Conservation (phyloP, 2,329 filamentous ascomycete species). For the Colletotrichum chlorophyti region DNA sequence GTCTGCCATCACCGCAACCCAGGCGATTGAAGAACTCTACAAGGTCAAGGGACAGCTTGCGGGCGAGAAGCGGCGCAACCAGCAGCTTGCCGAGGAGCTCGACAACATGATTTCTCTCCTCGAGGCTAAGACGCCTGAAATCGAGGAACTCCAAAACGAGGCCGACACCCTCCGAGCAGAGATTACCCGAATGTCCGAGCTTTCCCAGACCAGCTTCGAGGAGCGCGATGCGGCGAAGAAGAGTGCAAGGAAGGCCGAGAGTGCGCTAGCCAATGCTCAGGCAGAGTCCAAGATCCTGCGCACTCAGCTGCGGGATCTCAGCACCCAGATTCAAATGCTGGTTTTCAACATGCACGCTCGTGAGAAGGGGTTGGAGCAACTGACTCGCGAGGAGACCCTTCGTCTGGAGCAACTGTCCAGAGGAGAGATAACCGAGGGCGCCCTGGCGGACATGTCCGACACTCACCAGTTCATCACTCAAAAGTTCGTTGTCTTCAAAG, state of each 20-base stretch:
- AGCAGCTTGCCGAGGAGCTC: conserved; percentile 77
- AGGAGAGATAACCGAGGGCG: conserved; percentile 75
- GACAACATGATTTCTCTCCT: conserved; percentile 87
- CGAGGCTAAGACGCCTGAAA: conserved; percentile 85
- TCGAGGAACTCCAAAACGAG: conserved; percentile 84
- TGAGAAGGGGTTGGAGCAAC: conserved; percentile 77
- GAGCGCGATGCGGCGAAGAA: conserved; percentile 82
- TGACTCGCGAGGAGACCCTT: conserved; percentile 74
- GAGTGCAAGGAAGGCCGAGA: conserved; percentile 79
- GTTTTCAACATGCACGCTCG: conserved; percentile 85
- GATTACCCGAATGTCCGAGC: conserved; percentile 82
- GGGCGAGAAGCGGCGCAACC: conserved; percentile 75
- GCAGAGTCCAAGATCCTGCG: conserved; percentile 80
- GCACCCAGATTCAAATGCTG: conserved; percentile 88
- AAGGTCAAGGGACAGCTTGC: conserved; percentile 76
- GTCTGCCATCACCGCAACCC: conserved; percentile 63
- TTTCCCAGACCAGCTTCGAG: conserved; percentile 82
- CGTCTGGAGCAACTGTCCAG: conserved; percentile 80
- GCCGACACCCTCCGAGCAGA: conserved; percentile 81
- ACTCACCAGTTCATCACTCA: conserved; percentile 90
- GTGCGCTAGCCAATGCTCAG: conserved; percentile 68
- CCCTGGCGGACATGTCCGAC: conserved; percentile 77
- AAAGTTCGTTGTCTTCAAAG: conserved; percentile 87
- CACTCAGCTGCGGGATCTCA: conserved; percentile 87
- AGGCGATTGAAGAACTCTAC: conserved; percentile 69